These are phyloP conservation scores for Taphrina betulina DNA, from an alignment of 1,139 yeast genomes.

Conservation along the genomic window DNA sequence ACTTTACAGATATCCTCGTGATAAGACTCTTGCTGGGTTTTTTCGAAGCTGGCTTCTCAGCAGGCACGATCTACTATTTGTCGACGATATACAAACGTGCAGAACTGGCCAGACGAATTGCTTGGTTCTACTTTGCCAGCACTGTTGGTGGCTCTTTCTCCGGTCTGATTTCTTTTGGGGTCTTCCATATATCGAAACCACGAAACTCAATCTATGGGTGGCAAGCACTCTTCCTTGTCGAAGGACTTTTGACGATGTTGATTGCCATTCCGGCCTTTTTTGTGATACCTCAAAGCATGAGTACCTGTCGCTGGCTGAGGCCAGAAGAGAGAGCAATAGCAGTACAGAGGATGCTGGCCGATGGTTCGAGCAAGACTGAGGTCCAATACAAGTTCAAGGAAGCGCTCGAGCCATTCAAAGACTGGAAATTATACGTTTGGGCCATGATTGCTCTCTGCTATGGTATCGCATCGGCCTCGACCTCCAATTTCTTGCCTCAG, in stretches of 20 bases:
- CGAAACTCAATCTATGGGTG: not conserved
- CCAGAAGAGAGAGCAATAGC: not conserved
- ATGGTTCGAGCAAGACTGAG: slow-evolving; percentile 1
- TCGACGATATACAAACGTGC: slow-evolving; percentile 84
- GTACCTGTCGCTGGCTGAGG: not conserved
- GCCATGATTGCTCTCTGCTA: too few relatives aligned
- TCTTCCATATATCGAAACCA: not conserved
- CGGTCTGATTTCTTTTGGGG: not conserved
- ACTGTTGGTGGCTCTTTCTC: slow-evolving; percentile 61
- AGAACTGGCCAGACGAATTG: slow-evolving; percentile 73
- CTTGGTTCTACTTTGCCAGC: slow-evolving; percentile 88
- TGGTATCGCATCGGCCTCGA: not conserved
- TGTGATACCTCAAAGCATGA: not conserved
- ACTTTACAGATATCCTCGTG: slow-evolving; percentile 48
- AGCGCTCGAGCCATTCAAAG: slow-evolving; percentile 9
- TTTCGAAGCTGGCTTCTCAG: slow-evolving; percentile 91
- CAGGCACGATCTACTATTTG: slow-evolving; percentile 82
- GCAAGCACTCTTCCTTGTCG: not conserved
- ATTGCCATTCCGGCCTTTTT: not conserved
- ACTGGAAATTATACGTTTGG: slow-evolving; percentile 18
- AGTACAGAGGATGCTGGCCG: not conserved
- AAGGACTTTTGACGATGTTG: not conserved
- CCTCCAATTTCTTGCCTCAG: too few relatives aligned
- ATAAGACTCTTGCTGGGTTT: slow-evolving; percentile 74
- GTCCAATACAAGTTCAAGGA: slow-evolving; percentile 6